These are phyloP conservation scores for Vanderwaltozyma verrucispora DNA, from an alignment of 805 yeast genomes.

Conservation along the genomic window DNA sequence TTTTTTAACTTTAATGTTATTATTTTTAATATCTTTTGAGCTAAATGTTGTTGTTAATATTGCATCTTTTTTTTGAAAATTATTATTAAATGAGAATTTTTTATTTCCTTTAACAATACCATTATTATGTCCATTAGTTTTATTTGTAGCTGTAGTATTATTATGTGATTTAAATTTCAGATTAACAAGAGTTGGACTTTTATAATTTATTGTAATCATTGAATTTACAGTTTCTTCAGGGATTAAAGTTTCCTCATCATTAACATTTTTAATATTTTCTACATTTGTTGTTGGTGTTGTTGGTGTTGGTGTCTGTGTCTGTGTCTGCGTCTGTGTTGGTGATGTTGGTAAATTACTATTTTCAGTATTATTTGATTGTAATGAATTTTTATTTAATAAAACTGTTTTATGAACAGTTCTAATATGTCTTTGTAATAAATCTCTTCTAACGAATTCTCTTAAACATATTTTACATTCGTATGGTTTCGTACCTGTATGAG, in stretches of 20 bases:
- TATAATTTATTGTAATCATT: neutral
- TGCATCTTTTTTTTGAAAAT: too few species aligned
- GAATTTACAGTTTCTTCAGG: neutral
- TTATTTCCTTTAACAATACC: too few species aligned
- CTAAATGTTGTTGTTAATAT: too few species aligned
- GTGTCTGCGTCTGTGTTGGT: too few species aligned
- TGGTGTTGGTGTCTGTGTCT: neutral
- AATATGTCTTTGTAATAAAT: slow-evolving; percentile 64
- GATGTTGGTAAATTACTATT: too few species aligned
- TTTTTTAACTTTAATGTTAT: neutral
- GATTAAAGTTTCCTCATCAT: neutral
- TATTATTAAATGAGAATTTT: too few species aligned
- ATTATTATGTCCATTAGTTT: too few species aligned
- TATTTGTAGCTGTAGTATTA: neutral
- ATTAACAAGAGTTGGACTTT: neutral
- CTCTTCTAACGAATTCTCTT: slow-evolving; percentile 67
- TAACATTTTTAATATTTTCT: neutral
- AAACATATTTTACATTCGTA: slow-evolving; percentile 63
- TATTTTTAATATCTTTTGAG: neutral
- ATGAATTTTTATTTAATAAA: neutral
- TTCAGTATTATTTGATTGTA: too few species aligned
- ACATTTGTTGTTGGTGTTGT: neutral
- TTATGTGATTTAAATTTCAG: neutral
- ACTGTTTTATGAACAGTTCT: slow-evolving; percentile 54
- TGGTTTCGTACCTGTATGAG: slow-evolving; percentile 74